Evolutionary conservation across 1,284 basidiomycete species (phyloP).

Genomic region (Irpex sp.): DNA sequence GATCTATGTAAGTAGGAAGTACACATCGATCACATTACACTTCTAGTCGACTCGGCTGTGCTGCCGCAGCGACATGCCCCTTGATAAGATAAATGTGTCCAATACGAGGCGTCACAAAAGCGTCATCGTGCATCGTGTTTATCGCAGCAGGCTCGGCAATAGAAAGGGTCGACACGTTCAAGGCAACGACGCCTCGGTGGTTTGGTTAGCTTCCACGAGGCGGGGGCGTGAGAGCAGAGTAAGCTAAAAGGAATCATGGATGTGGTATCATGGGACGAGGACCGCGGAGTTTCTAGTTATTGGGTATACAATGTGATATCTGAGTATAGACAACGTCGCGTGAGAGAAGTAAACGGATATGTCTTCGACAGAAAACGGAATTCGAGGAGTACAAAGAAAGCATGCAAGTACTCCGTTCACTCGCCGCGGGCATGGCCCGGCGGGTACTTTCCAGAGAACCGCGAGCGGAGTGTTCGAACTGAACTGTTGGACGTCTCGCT

Average conservation of each 20-base stretch:
- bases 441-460: not conserved
- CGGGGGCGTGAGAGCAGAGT: not conserved
- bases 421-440: not conserved
- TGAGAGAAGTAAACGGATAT: too few relatives aligned
- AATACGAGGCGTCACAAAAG: not conserved
- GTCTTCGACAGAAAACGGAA: too few relatives aligned
- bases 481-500: not conserved
- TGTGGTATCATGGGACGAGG: not conserved
- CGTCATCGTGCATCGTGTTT: not conserved
- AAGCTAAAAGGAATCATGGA: not conserved
- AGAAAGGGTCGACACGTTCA: not conserved
- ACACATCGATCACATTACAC: not conserved
- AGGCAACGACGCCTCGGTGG: not conserved
- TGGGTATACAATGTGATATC: not conserved
- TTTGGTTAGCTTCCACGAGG: not conserved
- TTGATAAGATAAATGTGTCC: not conserved
- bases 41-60: not conserved
- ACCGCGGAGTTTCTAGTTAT: not conserved
- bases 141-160: not conserved
- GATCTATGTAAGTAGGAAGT: not conserved
- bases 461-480: not conserved
- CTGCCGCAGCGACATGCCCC: not conserved
- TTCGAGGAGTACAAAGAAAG: not conserved
- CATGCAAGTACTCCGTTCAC: not conserved
- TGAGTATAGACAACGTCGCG: not conserved